Base-by-base conservation (phyloP, 768 basidiomycete species). In the Calvatia gigantea region DNA sequence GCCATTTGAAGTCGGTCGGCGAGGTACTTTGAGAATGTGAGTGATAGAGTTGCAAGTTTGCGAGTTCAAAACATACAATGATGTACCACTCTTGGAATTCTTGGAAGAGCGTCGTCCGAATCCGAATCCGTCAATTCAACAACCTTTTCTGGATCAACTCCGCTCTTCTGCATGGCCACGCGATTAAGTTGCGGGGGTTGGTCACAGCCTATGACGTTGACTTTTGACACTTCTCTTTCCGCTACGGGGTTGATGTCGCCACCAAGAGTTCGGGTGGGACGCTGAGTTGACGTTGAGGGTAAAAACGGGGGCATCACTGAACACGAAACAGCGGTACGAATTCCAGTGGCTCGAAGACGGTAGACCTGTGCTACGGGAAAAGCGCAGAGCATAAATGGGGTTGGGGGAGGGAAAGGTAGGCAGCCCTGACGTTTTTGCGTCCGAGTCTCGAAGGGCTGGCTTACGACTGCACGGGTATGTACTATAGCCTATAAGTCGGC, bases 161-260 rank as follows among this genome's bases (percentile, higher is more conserved):
- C 27, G 21, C 19, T 9, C 31, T 42, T 12, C 28, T 6, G 32
- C 17, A 11, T 19, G 50, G 37, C 19, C 32, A 62, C 68, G 60
- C 62, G 61, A 47, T 60, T 60, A 21, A 19, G 32, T 48, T 25
- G 45, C 28, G 1, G 21, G 23, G 14, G 14, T n/a, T n/a, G 33
- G 15, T 43, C 38, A 27, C 31, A 9, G 31, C 17, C 5, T 28
- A 29, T 21, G 21, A 37, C 38, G 66, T 72, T 35, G n/a, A n/a
- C 62, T 45, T 59, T 69, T 70, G 60, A 81, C n/a, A 78, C 54
- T 85, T 74, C 65, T 21, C 51, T 6, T 32, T 89, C 87, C 17
- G 86, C 86, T 66, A 89, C 88, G 0, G 87, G 89, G 68, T 90
- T 87, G 29, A 81, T 60, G 54, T 83, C 82, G 28, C 62, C 62